These are phyloP conservation scores for Colletotrichum abscissum DNA, from an alignment of 2,329 filamentous ascomycete genomes.

Conservation along the genomic window DNA sequence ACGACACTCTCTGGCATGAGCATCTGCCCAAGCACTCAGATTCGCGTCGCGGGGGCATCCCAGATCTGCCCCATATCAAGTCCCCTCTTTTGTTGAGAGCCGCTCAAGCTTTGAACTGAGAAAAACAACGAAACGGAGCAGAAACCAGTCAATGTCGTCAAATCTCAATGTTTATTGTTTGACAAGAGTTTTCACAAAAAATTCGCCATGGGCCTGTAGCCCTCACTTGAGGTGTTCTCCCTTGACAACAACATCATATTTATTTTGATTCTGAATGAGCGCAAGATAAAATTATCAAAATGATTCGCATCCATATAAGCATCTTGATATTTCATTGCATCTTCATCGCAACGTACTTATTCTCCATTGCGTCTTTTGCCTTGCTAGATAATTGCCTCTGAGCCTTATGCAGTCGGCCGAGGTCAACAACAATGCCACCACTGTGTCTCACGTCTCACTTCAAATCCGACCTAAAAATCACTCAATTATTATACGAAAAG, in stretches of 20 bases:
- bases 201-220: not conserved
- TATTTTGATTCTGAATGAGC: no score
- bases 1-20: not conserved
- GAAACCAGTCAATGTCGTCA: not conserved
- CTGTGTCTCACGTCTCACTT: not conserved
- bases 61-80: conserved; percentile 3
- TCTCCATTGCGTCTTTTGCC: not conserved
- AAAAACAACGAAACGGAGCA: not conserved
- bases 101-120: not conserved
- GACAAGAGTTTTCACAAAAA: not conserved
- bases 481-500: not conserved
- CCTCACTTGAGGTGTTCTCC: not conserved
- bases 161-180: not conserved
- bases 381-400: not conserved
- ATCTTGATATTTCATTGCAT: not conserved
- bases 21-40: not conserved
- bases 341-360: no score
- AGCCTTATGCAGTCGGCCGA: not conserved
- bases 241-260: not conserved
- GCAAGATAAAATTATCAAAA: no score
- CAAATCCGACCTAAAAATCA: not conserved
- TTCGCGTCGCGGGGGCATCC: conserved; percentile 16
- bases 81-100: conserved; percentile 27
- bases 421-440: not conserved
- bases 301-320: no score